Evolutionary conservation across 768 basidiomycete genomes (phyloP), one percentile per base, ranked within the genome.

Genomic region (Kwoniella dejecticola): DNA sequence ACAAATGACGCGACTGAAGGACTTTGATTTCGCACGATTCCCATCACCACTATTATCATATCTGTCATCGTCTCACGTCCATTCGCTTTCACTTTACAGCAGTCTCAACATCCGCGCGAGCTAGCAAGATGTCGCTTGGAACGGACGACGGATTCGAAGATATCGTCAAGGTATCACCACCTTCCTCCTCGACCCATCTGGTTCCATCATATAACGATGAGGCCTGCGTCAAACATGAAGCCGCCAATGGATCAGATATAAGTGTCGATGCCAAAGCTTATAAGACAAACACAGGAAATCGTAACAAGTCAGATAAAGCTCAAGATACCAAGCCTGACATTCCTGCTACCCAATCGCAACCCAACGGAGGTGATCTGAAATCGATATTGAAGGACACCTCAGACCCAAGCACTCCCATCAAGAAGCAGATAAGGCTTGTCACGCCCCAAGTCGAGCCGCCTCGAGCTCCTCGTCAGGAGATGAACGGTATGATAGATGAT

Each of bases 401-500:
- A 15, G 21, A 15, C 17, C 30, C n/a, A 7, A n/a, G 17, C 41
- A 41, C 38, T 2, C 40, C 53, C 17, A 57, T 13, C 46, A 57
- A 57, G 56, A 45, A 46, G 36, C 45, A 44, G 4, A 24, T 56
- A 17, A 46, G 44, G 30, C 15, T 26, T 24, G 62, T 45, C 41
- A 45, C 21, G 33, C 12, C 59, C n/a, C 29, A 27, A 17, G n/a
- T 30, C 8, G 40, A 36, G 33, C 33, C 15, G 7, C 33, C 33
- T 7, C 7, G 15, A 36, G 7, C 7, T 7, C 7, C 33, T 15
- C 33, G 15, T 36, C 33, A 44, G 36, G 69, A 75, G 15, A 52
- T 69, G 1, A 62, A 70, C 38, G 45, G 46, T 3, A 63, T 61
- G 41, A 47, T 75, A 12, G 73, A 75, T 19, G 73, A 72, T 21